Conservation (phyloP, 2,329 filamentous ascomycete species). For the Lecanosticta acicola region DNA sequence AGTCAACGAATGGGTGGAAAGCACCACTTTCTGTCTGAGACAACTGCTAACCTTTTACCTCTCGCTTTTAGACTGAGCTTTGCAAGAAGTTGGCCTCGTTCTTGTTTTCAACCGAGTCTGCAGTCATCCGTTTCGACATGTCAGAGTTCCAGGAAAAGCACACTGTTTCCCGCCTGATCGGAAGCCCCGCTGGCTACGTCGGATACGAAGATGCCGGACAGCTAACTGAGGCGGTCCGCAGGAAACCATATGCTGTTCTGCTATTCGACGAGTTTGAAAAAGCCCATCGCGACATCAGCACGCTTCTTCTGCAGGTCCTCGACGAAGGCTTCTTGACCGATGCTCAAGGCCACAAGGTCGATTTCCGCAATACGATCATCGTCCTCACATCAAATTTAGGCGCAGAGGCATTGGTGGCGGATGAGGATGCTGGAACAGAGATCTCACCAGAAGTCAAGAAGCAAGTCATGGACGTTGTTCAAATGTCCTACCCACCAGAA, state of each 20-base stretch:
- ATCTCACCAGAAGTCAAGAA: conserved; percentile 68
- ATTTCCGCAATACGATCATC: conserved; percentile 94
- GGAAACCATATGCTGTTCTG: conserved; percentile 91
- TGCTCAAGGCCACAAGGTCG: conserved; percentile 90
- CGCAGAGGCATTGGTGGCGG: conserved; percentile 74
- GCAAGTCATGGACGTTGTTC: conserved; percentile 84
- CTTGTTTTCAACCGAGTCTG: conserved; percentile 84
- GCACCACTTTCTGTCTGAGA: too few species aligned
- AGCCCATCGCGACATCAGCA: conserved; percentile 89
- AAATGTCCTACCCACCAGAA: conserved; percentile 71
- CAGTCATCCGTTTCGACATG: conserved; percentile 95
- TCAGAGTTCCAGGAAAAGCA: conserved; percentile 97
- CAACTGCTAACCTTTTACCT: too few species aligned
- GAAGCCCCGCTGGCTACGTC: conserved; percentile 87
- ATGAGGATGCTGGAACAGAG: conserved; percentile 27
- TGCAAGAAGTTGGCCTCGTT: conserved; percentile 94
- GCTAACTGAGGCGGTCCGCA: conserved; percentile 86
- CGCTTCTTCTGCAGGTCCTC: conserved; percentile 84
- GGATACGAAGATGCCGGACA: conserved; percentile 97
- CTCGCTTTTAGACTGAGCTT: conserved; percentile 86
- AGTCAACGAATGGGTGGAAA: too few species aligned
- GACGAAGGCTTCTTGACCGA: conserved; percentile 96
- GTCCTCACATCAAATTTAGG: conserved; percentile 94
- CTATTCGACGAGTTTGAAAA: conserved; percentile 98
- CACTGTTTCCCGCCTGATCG: conserved; percentile 87